Base-by-base conservation (phyloP, 495 filamentous ascomycete genomes). In the Aspergillus biplanus region DNA sequence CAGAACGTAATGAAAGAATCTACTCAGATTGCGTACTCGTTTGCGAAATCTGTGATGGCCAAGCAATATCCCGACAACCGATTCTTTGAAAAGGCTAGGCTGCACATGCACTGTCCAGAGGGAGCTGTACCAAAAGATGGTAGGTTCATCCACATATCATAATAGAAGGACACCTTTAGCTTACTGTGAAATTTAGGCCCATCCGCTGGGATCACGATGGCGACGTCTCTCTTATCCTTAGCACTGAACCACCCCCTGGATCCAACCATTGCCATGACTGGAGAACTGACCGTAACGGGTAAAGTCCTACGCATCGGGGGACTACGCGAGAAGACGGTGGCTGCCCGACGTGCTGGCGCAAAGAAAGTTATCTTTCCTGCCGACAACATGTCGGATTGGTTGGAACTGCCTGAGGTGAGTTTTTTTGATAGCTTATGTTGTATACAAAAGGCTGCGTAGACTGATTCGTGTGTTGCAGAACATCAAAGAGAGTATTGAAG, bases 1-100 rank as follows among this genome's bases (percentile, higher is more conserved):
- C 94, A 96, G 78, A 87, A 86, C 62, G 96, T 99, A 54, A 99
- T 99, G 96, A 97, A 97, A 75, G 96, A 99, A 74, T 97, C 93
- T 7, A 90, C 92, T 0, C 75, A 86, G 44, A 97, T 99, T 64
- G 96, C 96, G 62, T 98, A 99, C 81, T 95, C 90, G 7, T 99
- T 96, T 69, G 89, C 93, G 66, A 98, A 97, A 78, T 90, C 92
- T 5, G 78, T 91, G 59, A 87, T 98, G 84, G 92, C 90, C 31
- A 86, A 84, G 68, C 74, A 90, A 32, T 98, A 93, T 79, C 86
- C 93, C 4, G 86, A 92, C 54, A 99, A 99, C 72, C 82, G 84
- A 65, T 99, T 97, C 83, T 97, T 98, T 68, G 93, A 98, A 71
- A 94, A 96, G 80, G 96, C 96, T 37, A 90, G 89, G 78, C 82